Percentiles rank a stretch among this genome's conserved stretches.
Conservation (phyloP, 805 yeast genomes). For the Lipomyces oligophaga region DNA sequence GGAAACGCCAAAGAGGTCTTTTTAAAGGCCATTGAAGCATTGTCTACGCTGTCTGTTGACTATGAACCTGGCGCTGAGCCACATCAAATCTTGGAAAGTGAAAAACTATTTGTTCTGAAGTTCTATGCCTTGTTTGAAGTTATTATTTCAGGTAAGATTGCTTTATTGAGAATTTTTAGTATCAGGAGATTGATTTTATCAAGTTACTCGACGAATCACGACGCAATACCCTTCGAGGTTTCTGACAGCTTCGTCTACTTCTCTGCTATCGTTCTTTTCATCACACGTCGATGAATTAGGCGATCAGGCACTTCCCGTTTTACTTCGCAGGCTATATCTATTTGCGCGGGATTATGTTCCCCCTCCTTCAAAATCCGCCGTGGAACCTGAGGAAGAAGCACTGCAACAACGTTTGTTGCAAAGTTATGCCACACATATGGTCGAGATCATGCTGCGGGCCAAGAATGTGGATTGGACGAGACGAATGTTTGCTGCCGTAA, state of each 20-base stretch:
- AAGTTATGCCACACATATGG: constrained; percentile 54
- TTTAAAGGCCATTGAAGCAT: constrained; percentile 63
- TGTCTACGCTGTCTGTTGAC: constrained; percentile 42
- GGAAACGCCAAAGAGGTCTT: constrained; percentile 84
- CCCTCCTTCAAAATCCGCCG: constrained; percentile 45
- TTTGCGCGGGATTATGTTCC: constrained; percentile 52
- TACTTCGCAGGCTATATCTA: constrained; percentile 58
- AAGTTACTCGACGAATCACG: constrained; percentile 47
- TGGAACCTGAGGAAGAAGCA: constrained; percentile 41
- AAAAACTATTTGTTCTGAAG: constrained; percentile 48
- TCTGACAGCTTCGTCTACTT: constrained; percentile 60
- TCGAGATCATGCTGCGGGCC: constrained; percentile 42
- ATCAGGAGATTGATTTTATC: neutral
- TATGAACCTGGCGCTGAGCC: constrained; percentile 30
- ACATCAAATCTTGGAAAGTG: constrained; percentile 19
- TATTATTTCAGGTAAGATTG: constrained; percentile 40
- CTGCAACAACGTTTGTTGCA: constrained; percentile 62
- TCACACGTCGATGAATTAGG: constrained; percentile 39
- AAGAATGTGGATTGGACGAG: constrained; percentile 35
- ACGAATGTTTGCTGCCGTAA: constrained; percentile 37
- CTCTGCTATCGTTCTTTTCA: constrained; percentile 52
- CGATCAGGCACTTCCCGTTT: constrained; percentile 40
- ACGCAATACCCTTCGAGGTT: constrained; percentile 79
- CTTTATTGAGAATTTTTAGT: neutral
- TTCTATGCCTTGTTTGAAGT: constrained; percentile 67